phyloP scores from a whole-genome alignment of 2,329 filamentous ascomycete genomes.

The Sporothrix pseudoabietina region DNA sequence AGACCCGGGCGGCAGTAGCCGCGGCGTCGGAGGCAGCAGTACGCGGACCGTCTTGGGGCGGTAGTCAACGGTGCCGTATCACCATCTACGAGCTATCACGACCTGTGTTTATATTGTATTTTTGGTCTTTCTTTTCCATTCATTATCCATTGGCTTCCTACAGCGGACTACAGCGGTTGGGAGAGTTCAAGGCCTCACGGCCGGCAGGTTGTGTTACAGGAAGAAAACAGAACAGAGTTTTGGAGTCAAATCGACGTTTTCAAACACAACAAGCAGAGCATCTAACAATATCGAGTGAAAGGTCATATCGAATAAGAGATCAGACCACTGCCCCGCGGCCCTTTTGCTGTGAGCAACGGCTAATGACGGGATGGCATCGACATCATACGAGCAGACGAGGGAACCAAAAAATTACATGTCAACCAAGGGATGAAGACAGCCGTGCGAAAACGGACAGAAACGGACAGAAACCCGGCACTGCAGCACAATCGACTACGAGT shows the following conservation, averaged over 20 bases:
- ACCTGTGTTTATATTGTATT: neutral
- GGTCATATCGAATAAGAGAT: neutral
- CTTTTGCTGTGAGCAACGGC: neutral
- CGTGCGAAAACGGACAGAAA: neutral
- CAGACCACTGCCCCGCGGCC: neutral
- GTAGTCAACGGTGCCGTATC: neutral
- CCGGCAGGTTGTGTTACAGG: neutral
- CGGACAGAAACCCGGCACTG: neutral
- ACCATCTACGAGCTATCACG: neutral
- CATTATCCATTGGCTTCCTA: neutral
- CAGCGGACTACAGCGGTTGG: neutral
- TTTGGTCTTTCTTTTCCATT: neutral
- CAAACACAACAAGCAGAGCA: neutral
- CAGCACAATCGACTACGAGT: neutral
- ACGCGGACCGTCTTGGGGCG: slow-evolving; percentile 31
- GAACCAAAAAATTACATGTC: neutral
- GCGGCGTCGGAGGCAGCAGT: slow-evolving; percentile 33
- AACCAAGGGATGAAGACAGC: neutral
- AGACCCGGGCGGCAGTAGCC: slow-evolving; percentile 22
- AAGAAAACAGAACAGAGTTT: neutral
- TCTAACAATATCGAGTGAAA: neutral
- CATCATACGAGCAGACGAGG: neutral
- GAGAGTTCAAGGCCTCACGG: neutral
- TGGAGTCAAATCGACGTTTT: neutral
- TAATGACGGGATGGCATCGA: neutral